These are phyloP conservation scores for Rhodomyrtus psidioides DNA, from an alignment of 441 rosid species.

Conservation along the genomic window DNA sequence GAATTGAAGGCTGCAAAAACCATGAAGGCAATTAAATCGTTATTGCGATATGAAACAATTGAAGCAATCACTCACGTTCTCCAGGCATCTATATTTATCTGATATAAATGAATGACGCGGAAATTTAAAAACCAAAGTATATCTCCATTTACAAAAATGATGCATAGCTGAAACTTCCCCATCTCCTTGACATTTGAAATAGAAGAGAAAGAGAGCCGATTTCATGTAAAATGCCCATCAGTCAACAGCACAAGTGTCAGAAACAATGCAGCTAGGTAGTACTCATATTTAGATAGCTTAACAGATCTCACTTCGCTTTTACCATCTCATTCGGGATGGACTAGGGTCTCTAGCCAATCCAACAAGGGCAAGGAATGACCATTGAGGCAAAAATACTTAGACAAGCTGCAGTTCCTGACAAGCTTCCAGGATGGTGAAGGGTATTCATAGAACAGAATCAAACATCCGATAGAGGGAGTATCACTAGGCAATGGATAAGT, in stretches of 20 bases:
- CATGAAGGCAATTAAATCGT: not conserved
- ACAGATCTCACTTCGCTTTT: not conserved
- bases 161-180: not conserved
- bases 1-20: conserved; percentile 77
- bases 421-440: not conserved
- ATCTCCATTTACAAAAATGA: not conserved
- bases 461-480: not conserved
- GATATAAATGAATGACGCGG: not conserved
- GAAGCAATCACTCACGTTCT: not conserved
- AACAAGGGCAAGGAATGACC: not conserved
- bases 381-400: not conserved
- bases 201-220: not conserved
- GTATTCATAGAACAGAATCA: not conserved
- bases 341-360: not conserved
- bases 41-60: not conserved
- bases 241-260: not conserved
- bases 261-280: not conserved
- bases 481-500: not conserved
- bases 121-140: not conserved
- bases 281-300: not conserved
- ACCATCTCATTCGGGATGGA: not conserved
- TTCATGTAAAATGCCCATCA: not conserved
- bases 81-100: not conserved
- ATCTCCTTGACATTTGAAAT: not conserved
- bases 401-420: not conserved